Evolutionary conservation across 2,329 filamentous ascomycete species (phyloP).

Genomic region (Fusarium irregulare): DNA sequence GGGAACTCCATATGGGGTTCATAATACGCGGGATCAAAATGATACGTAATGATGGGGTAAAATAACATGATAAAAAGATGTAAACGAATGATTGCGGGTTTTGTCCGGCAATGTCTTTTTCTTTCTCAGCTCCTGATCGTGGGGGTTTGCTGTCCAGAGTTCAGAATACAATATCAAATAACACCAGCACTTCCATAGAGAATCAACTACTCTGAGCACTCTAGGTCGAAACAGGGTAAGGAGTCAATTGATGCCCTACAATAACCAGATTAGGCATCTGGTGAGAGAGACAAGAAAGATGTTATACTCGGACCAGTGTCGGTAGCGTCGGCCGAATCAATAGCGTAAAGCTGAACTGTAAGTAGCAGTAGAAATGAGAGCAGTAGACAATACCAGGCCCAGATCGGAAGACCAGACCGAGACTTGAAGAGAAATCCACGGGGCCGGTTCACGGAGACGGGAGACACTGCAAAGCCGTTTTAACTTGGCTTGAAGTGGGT

Average conservation of each 20-base stretch:
- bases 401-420: not conserved
- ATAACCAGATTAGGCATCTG: not conserved
- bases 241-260: not conserved
- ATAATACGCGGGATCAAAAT: constrained; percentile 9
- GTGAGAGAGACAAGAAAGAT: not conserved
- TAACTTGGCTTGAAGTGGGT: not conserved
- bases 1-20: constrained; percentile 7
- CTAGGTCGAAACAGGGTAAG: not conserved
- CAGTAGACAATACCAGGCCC: not conserved
- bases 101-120: not conserved
- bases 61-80: constrained; percentile 31
- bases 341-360: constrained; percentile 3
- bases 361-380: constrained; percentile 4
- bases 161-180: not conserved
- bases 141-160: not conserved
- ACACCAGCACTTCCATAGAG: not conserved
- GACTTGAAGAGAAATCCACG: not conserved
- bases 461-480: not conserved
- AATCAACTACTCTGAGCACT: not conserved
- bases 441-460: not conserved
- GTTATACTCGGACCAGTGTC: not conserved
- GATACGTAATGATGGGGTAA: constrained; percentile 44
- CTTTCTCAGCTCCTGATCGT: not conserved
- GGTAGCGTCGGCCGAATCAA: not conserved
- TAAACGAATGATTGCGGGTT: constrained; percentile 18